phyloP scores from a whole-genome alignment of 352 stramenopile species.

The Phytopythium montanum region DNA sequence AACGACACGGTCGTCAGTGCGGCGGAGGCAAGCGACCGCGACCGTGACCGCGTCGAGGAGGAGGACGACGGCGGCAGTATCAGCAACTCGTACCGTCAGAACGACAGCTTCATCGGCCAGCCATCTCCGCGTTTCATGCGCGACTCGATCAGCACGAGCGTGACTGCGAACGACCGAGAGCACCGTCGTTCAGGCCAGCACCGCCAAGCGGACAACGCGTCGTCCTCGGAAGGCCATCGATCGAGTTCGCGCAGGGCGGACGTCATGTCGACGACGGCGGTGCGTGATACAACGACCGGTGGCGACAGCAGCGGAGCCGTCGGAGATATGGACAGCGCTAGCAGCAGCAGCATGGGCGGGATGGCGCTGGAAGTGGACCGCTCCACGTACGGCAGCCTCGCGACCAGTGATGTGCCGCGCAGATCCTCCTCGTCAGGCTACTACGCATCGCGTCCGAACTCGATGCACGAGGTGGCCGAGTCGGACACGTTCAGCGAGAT shows the following conservation, averaged over 20 bases:
- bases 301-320: neutral
- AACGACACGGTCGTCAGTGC: constrained; percentile 3
- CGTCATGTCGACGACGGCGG: constrained; percentile 12
- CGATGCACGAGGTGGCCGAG: constrained; percentile 46
- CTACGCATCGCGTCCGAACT: constrained; percentile 30
- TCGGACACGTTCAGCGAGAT: constrained; percentile 78
- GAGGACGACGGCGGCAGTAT: constrained; percentile 17
- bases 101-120: constrained; percentile 16
- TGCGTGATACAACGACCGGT: neutral
- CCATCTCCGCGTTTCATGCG: constrained; percentile 13
- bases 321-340: neutral
- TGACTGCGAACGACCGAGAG: neutral
- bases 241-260: constrained; percentile 6
- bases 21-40: neutral
- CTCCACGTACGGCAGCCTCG: constrained; percentile 25
- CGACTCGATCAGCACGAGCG: constrained; percentile 19
- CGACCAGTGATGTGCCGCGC: constrained; percentile 19
- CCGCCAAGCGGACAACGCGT: neutral
- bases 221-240: neutral
- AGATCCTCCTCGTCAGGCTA: constrained; percentile 8
- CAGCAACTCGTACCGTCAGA: constrained; percentile 14
- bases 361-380: constrained; percentile 11
- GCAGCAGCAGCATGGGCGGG: constrained; percentile 7
- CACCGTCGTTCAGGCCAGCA: neutral
- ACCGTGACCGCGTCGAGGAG: neutral